These are phyloP conservation scores for Rubia tinctorum DNA, from an alignment of 305 asterid genomes.

Conservation along the genomic window DNA sequence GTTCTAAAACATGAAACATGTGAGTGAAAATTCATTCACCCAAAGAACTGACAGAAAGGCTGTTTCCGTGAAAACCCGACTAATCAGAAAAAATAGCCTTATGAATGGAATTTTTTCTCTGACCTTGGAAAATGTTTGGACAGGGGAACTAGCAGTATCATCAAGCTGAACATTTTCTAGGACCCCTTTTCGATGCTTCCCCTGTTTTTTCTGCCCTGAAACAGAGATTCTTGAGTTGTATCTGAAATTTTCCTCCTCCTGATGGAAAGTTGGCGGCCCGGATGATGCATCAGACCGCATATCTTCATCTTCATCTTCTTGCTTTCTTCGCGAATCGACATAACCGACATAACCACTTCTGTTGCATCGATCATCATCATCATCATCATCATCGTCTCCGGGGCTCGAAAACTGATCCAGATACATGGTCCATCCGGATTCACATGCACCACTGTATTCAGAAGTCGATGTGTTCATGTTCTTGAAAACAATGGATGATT, in stretches of 20 bases:
- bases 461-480: constrained; percentile 53
- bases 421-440: constrained; percentile 91
- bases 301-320: constrained; percentile 46
- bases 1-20: constrained; percentile 36
- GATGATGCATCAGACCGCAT: constrained; percentile 95
- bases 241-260: constrained; percentile 24
- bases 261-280: constrained; percentile 52
- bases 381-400: constrained; percentile 17
- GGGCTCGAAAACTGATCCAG: constrained; percentile 54
- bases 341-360: constrained; percentile 15
- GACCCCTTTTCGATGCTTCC: constrained; percentile 31
- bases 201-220: constrained; percentile 24
- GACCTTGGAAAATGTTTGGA: constrained; percentile 45
- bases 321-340: constrained; percentile 20
- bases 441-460: constrained; percentile 71
- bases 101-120: constrained; percentile 7
- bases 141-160: constrained; percentile 84
- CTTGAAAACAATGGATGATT: not conserved
- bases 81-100: not conserved
- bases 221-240: constrained; percentile 14
- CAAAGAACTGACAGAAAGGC: not conserved
- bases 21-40: not conserved
- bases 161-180: constrained; percentile 50
- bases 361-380: constrained; percentile 25
- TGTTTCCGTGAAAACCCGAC: not conserved